These are phyloP conservation scores for Theileria parva DNA, from an alignment of 169 alveolate species.

Conservation along the genomic window DNA sequence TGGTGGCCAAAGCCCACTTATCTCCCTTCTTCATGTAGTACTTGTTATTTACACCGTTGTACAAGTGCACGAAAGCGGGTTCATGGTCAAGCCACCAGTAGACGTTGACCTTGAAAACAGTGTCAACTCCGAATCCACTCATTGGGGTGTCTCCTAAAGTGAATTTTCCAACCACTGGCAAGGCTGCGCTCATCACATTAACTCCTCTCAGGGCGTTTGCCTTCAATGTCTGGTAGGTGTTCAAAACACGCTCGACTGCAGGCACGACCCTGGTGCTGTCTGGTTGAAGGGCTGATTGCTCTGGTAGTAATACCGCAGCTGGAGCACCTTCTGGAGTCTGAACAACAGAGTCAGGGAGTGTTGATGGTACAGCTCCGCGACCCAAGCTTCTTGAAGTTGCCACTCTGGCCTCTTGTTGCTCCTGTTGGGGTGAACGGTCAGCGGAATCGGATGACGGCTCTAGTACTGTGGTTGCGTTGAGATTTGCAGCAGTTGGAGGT, in stretches of 20 bases:
- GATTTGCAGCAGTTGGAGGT: neutral
- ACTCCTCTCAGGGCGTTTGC: slow-evolving; percentile 9
- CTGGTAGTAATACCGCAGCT: neutral
- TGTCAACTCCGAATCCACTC: slow-evolving; percentile 6
- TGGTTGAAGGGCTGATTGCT: neutral
- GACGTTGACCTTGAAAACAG: neutral
- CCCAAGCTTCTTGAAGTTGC: neutral
- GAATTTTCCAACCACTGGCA: slow-evolving; percentile 8
- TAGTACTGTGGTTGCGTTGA: neutral
- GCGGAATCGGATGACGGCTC: neutral
- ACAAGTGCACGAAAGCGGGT: slow-evolving; percentile 9
- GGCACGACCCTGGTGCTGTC: neutral
- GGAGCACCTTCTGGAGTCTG: neutral
- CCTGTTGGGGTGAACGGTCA: neutral
- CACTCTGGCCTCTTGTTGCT: neutral
- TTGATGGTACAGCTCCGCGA: slow-evolving; percentile 3
- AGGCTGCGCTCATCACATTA: neutral
- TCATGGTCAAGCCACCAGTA: slow-evolving; percentile 7
- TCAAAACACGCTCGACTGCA: neutral
- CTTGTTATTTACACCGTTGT: slow-evolving; percentile 12
- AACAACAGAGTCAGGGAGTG: neutral
- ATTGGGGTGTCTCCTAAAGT: neutral
- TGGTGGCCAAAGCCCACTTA: neutral
- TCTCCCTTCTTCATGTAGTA: slow-evolving; percentile 16
- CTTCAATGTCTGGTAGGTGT: slow-evolving; percentile 6